Evolutionary conservation across 2,329 filamentous ascomycete species (phyloP), one percentile per base, ranked within the genome.

Genomic region (Fusarium austroafricanum): DNA sequence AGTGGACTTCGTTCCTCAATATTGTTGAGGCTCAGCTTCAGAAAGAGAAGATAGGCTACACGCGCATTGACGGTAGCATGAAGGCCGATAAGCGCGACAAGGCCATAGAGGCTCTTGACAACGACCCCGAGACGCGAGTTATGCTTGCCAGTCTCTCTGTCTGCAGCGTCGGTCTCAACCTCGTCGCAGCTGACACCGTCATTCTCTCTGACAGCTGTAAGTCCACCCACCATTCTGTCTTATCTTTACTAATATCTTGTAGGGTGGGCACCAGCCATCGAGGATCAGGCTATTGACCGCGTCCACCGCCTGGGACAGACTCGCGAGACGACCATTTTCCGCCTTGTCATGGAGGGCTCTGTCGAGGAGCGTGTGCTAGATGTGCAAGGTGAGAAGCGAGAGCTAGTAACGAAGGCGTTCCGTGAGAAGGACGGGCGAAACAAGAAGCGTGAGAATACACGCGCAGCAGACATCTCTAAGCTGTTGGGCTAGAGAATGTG

Each of bases 221-320:
- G 83, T 77, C 7, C 29, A 14, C 35, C 3, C 44, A 29, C 18
- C 18, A 10, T 4, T 14, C 18, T 26, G 12, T n/a, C n/a, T 21
- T 5, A 26, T 17, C 7, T 59, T 18, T 17, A 15, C 62, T 74
- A 56, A 70, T 35, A 53, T 49, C n/a, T 8, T 47, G 20, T 39
- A 80, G 83, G 93, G 94, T 97, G 94, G 92, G 93, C 94, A 2
- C 94, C 94, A 0, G 93, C 93, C 1, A 96, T 97, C 55, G 94
- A 97, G 78, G 93, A 97, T 71, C 94, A 97, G 76, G 94, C 94
- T 5, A 86, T 97, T 4, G 94, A 97, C 75, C 90, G 94, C 6
- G 93, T 97, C 9, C 92, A 97, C 75, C 86, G 94, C 1, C 83
- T 97, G 0, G 94, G 94, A 0, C 94, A 97, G 80, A 94, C 86